Percentiles rank a stretch among this genome's conserved stretches.
These are phyloP conservation scores for Epichloe sylvatica DNA, from an alignment of 2,329 filamentous ascomycete species.

Conservation along the genomic window DNA sequence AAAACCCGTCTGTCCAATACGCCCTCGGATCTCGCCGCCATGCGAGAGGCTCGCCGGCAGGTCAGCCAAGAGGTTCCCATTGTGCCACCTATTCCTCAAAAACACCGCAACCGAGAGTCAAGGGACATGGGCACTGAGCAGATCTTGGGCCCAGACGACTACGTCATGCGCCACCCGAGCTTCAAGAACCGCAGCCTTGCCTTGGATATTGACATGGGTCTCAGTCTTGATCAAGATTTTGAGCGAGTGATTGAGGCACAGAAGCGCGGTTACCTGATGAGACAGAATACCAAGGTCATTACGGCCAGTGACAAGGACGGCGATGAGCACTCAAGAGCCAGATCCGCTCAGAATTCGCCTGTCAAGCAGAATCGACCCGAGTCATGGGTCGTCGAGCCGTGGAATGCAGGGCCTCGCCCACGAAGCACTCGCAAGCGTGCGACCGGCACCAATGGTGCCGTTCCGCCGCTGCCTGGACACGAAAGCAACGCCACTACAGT, in stretches of 20 bases:
- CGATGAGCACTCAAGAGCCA: constrained; percentile 39
- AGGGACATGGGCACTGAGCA: constrained; percentile 30
- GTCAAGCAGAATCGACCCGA: constrained; percentile 67
- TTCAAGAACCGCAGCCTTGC: constrained; percentile 74
- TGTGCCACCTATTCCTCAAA: constrained; percentile 47
- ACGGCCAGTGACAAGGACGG: constrained; percentile 70
- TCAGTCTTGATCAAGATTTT: constrained; percentile 84
- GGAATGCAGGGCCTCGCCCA: constrained; percentile 70
- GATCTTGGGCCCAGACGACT: constrained; percentile 24
- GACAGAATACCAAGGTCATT: constrained; percentile 94
- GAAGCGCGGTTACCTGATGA: constrained; percentile 99
- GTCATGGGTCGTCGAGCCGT: constrained; percentile 93
- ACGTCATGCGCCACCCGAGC: constrained; percentile 51
- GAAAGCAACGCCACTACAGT: constrained; percentile 61
- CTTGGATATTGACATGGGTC: constrained; percentile 65
- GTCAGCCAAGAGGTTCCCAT: constrained; percentile 60
- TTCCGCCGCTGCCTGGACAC: constrained; percentile 76
- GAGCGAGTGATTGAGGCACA: constrained; percentile 89
- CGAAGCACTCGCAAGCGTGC: constrained; percentile 44
- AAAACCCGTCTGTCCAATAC: constrained; percentile 84
- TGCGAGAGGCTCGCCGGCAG: constrained; percentile 75
- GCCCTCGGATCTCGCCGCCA: constrained; percentile 66
- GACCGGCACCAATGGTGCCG: constrained; percentile 38
- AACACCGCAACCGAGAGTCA: constrained; percentile 42
- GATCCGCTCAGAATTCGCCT: constrained; percentile 54